Evolutionary conservation across 768 basidiomycete species (phyloP), one percentile per base, ranked within the genome.

Genomic region (Boletus subcaerulescens): DNA sequence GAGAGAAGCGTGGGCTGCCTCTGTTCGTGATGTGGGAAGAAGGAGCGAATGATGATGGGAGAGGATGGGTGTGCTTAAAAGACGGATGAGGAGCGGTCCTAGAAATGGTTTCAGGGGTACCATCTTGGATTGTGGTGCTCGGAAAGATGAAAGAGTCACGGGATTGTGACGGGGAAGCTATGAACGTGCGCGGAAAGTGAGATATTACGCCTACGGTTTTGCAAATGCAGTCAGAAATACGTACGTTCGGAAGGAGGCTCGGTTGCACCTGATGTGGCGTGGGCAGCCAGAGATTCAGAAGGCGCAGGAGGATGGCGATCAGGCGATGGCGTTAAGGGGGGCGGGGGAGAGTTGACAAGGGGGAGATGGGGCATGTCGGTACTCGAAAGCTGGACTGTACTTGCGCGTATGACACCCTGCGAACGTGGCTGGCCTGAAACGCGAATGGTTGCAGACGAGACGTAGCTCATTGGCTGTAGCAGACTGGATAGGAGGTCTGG

Each of bases 301-400:
- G 50, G 35, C 4, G 40, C 43, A 12, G 22, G 45, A 31, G 26
- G 45, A 33, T 32, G 38, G n/a, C 4, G 44, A 31, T 22, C 57
- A 6, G 47, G 45, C 13, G 38, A 40, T 32, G 61, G 10, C 0
- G 51, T 29, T 40, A 10, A 39, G 29, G 43, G 32, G 40, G 52
- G 55, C 40, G 53, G 17, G 2, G 53, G n/a, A 22, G 58, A 45
- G 20, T 20, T 22, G 20, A 49, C 0, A 13, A 46, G 10, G 5
- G 53, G 11, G 15, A 53, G 20, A 31, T 53, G 65, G 7, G 72
- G 65, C 15, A 78, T 68, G 52, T 73, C 42, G 5, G 78, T 77
- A 50, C 73, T 75, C 17, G 87, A 87, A 4, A 91, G 75, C 48
- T 85, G 76, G 65, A 91, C 77, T 0, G 89, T 90, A 58, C 73